A percentile compares a stretch with the other conserved stretches of the same genome.
phyloP scores from a whole-genome alignment of 257 asterid genomes.

The Thymus quinquecostatus region DNA sequence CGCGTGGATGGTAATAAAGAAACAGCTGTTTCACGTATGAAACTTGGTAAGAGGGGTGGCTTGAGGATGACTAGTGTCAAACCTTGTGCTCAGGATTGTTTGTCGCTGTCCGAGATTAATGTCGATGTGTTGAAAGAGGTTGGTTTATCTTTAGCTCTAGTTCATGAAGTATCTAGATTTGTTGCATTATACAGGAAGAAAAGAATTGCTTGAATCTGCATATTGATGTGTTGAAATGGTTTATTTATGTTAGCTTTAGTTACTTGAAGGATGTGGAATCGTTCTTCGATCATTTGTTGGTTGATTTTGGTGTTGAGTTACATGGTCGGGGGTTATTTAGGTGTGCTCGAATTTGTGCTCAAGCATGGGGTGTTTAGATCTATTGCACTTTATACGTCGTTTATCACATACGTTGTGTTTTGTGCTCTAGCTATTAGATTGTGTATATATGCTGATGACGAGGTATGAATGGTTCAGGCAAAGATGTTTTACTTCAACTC shows the following conservation, averaged over 20 bases:
- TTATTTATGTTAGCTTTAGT: no score
- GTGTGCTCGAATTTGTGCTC: slow-evolving; percentile 10
- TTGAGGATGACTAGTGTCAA: slow-evolving; percentile 63
- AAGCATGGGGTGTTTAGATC: background rate
- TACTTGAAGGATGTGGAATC: no score
- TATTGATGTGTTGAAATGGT: background rate
- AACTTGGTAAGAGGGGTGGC: slow-evolving; percentile 73
- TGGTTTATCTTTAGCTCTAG: slow-evolving; percentile 18
- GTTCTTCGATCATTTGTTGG: background rate
- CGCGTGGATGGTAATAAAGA: slow-evolving; percentile 58
- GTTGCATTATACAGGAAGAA: background rate
- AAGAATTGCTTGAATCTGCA: background rate
- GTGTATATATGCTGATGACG: slow-evolving; percentile 28
- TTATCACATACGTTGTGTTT: background rate
- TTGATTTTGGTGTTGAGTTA: background rate
- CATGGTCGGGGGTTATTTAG: background rate
- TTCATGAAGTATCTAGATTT: background rate
- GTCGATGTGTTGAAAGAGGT: slow-evolving; percentile 94
- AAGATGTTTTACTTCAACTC: slow-evolving; percentile 91
- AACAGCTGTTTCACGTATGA: slow-evolving; percentile 75
- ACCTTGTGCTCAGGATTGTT: slow-evolving; percentile 85
- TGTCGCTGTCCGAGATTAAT: slow-evolving; percentile 75
- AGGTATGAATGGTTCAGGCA: slow-evolving; percentile 57
- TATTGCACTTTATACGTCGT: background rate
- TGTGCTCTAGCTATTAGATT: slow-evolving; percentile 17